These are phyloP conservation scores for Mycena citricolor DNA, from an alignment of 1,284 basidiomycete species.

Conservation along the genomic window DNA sequence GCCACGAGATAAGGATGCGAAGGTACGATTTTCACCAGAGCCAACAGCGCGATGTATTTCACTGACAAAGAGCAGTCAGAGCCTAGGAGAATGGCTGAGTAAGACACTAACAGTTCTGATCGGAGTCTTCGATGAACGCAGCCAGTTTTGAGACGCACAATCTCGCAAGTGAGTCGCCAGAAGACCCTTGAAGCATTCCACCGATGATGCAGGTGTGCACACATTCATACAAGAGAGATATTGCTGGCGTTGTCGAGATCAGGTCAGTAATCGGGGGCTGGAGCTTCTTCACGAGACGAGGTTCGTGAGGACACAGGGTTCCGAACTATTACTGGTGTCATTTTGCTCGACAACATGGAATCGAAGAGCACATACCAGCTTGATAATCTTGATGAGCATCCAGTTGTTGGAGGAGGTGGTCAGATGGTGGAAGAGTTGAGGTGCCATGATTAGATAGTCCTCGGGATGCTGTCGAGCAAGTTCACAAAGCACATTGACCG, in stretches of 20 bases:
- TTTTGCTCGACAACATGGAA: too few relatives aligned
- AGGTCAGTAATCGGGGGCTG: conserved; percentile 92
- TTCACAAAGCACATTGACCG: conserved; percentile 95
- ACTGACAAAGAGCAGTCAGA: conserved; percentile 50
- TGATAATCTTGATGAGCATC: conserved; percentile 99
- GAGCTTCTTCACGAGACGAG: conserved; percentile 90
- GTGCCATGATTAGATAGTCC: conserved; percentile 84
- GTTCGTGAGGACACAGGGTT: conserved; percentile 86
- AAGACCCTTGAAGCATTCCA: conserved; percentile 85
- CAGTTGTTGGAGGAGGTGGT: conserved; percentile 97
- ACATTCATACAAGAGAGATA: conserved; percentile 96
- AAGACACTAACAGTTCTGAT: conserved; percentile 81
- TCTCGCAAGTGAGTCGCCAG: conserved; percentile 81
- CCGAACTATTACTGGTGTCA: conserved; percentile 73
- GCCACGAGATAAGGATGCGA: conserved; percentile 90
- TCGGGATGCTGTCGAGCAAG: conserved; percentile 77
- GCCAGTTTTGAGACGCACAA: conserved; percentile 94
- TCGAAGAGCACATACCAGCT: too few relatives aligned
- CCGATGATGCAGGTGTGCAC: conserved; percentile 98
- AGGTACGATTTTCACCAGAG: conserved; percentile 94
- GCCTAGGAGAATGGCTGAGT: background rate
- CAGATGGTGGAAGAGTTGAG: conserved; percentile 92
- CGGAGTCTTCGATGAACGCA: conserved; percentile 86
- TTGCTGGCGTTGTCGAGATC: conserved; percentile 94
- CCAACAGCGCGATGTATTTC: conserved; percentile 94